Percentiles rank a stretch among this genome's conserved stretches.
phyloP scores from a whole-genome alignment of 2,329 filamentous ascomycete species.

The Penicillium sp. region DNA sequence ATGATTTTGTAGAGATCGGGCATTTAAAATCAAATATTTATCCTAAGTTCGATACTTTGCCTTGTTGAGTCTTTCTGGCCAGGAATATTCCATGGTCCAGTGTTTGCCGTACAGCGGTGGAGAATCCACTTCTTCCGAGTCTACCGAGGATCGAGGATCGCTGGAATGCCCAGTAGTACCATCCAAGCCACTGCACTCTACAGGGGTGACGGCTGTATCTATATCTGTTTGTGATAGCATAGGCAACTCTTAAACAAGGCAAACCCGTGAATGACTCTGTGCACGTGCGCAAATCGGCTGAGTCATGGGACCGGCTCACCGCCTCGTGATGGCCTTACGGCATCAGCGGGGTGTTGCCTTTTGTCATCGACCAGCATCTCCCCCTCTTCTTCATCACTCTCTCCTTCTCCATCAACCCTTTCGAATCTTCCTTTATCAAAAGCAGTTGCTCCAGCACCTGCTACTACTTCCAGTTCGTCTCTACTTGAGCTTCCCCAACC shows the following conservation, averaged over 20 bases:
- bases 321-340: constrained; percentile 24
- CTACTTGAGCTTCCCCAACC: constrained; percentile 5
- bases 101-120: background rate
- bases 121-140: background rate
- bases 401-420: constrained; percentile 14
- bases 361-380: constrained; percentile 30
- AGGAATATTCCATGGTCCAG: background rate
- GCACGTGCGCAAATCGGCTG: constrained; percentile 13
- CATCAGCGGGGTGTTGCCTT: constrained; percentile 27
- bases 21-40: background rate
- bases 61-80: background rate
- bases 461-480: constrained; percentile 22
- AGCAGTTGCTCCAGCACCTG: constrained; percentile 10
- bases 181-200: background rate
- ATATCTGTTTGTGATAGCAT: background rate
- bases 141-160: background rate
- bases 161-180: background rate
- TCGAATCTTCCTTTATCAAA: constrained; percentile 3
- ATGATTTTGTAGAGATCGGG: background rate
- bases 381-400: constrained; percentile 21
- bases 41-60: too few relatives aligned
- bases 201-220: background rate
- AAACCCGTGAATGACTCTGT: constrained; percentile 7
- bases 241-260: background rate
- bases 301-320: constrained; percentile 15